Conservation (phyloP, 805 yeast species). For the Candida wancherniae region DNA sequence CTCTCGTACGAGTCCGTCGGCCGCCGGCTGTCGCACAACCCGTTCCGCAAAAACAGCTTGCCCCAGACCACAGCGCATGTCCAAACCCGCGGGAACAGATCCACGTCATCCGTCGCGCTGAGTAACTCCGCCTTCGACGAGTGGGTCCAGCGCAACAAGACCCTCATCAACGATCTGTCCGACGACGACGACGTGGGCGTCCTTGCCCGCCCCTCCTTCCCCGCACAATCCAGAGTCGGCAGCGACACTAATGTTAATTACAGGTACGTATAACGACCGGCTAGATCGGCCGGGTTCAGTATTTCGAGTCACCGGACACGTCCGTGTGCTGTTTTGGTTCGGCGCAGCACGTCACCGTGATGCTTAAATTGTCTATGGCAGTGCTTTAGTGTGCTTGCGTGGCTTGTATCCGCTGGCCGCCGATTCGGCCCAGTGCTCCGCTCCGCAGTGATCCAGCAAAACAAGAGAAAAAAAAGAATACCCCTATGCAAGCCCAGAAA, state of each 20-base stretch:
- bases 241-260: slow-evolving; percentile 36
- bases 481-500: too few relatives aligned
- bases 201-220: slow-evolving; percentile 21
- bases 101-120: slow-evolving; percentile 9
- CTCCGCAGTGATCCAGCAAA: too few relatives aligned
- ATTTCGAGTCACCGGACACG: too few relatives aligned
- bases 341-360: too few relatives aligned
- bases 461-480: too few relatives aligned
- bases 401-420: too few relatives aligned
- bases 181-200: slow-evolving; percentile 39
- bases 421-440: too few relatives aligned
- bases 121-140: slow-evolving; percentile 37
- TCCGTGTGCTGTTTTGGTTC: too few relatives aligned
- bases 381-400: too few relatives aligned
- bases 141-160: slow-evolving; percentile 52
- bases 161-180: slow-evolving; percentile 36
- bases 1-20: slow-evolving; percentile 31
- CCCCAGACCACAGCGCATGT: slow-evolving; percentile 2
- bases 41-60: slow-evolving; percentile 45
- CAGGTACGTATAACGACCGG: slow-evolving; percentile 28
- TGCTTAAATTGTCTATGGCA: too few relatives aligned
- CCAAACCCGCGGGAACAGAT: slow-evolving; percentile 4
- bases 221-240: slow-evolving; percentile 27
- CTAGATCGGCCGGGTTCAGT: too few relatives aligned
- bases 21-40: slow-evolving; percentile 58